These are phyloP conservation scores for Mallotus repandus DNA, from an alignment of 441 rosid genomes.

Conservation along the genomic window DNA sequence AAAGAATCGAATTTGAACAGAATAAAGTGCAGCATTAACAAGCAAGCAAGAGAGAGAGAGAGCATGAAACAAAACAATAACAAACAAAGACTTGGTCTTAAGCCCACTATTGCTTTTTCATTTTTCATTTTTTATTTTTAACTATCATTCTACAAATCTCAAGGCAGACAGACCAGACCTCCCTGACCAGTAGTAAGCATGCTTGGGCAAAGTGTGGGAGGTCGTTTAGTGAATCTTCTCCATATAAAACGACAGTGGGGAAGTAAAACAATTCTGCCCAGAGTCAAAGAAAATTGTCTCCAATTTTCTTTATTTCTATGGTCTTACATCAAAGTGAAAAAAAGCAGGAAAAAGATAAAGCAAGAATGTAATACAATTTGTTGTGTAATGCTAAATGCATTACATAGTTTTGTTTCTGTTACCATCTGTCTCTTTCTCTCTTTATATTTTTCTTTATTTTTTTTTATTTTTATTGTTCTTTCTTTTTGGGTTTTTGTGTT, in stretches of 20 bases:
- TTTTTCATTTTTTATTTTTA: not conserved
- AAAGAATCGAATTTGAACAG: constrained; percentile 68
- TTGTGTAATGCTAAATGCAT: constrained; percentile 3
- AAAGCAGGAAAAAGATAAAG: constrained; percentile 45
- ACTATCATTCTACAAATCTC: constrained; percentile 15
- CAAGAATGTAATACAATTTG: constrained; percentile 19
- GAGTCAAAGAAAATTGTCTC: constrained; percentile 22
- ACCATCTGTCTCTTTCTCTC: constrained; percentile 19
- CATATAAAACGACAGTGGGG: constrained; percentile 31
- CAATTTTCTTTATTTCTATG: constrained; percentile 14
- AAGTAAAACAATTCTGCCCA: constrained; percentile 22
- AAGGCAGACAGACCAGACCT: constrained; percentile 15
- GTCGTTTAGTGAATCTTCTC: constrained; percentile 29
- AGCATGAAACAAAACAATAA: constrained; percentile 5
- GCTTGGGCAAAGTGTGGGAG: constrained; percentile 23
- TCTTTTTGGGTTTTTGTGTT: constrained; percentile 20
- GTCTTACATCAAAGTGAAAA: constrained; percentile 47
- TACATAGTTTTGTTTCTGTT: constrained; percentile 16
- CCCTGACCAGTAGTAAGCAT: constrained; percentile 14
- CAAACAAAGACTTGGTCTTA: constrained; percentile 21
- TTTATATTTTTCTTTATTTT: not conserved
- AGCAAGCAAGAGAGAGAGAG: constrained; percentile 12
- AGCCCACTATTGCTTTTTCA: constrained; percentile 14
- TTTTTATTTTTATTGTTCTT: not conserved
- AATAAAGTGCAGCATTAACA: constrained; percentile 56